Evolutionary conservation across 2,329 filamentous ascomycete species (phyloP), one percentile per base, ranked within the genome.

Genomic region (Penicillium aurantiogriseum): DNA sequence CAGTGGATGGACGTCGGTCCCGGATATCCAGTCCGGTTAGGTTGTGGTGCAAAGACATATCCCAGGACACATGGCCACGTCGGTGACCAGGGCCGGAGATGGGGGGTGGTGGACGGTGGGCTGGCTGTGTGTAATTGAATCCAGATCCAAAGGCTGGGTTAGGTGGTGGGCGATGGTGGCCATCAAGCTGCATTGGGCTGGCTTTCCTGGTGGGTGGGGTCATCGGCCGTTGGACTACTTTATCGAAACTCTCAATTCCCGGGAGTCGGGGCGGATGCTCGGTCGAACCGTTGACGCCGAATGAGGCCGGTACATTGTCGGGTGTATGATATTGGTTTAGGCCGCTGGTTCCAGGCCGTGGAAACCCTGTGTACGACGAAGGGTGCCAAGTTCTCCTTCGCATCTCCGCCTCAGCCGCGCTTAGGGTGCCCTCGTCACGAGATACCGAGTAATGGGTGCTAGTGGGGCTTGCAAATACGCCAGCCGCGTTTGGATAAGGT

Each of bases 361-460:
- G 81, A 60, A 85, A 86, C 61, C 83, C 83, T 17, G 86, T 89
- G 60, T 91, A 74, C 5, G 77, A 77, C 3, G 77, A 90, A 0
- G 91, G 90, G 74, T 97, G 92, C 92, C 92, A 97, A 3, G 92
- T 97, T 52, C 92, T 85, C 60, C 92, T 82, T 62, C 92, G 86
- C 84, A 87, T 90, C 54, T 90, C 89, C 42, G 91, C 87, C 61
- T 96, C 91, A 0, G 83, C 77, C 7, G 72, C 63, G 52, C 64
- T 71, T 29, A 71, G 62, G n/a, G 59, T 66, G 27, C 64, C 62
- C 49, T 72, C 72, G 31, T 76, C 74, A 29, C 73, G 70, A 6
- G 72, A 68, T 23, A 65, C 52, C 21, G 81, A 79, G 51, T 82
- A 85, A 9, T 82, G 79, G 0, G 89, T 89, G 42, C 79, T 82